phyloP scores from a whole-genome alignment of 495 filamentous ascomycete genomes.

The Parathielavia appendiculata region DNA sequence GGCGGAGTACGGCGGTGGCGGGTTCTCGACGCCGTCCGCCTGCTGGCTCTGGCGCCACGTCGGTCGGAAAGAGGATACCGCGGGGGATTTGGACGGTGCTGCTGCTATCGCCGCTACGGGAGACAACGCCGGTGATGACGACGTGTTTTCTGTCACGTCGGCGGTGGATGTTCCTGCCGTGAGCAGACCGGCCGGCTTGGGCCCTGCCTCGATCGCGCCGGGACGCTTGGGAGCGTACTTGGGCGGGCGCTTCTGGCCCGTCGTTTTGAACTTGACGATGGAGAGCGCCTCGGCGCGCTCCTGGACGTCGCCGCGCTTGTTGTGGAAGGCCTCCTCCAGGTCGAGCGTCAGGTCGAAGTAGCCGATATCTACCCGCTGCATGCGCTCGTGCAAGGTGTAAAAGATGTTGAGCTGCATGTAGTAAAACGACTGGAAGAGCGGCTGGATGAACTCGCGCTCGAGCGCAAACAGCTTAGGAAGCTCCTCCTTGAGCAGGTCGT shows the following conservation, averaged over 20 bases:
- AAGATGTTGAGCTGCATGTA: constrained; percentile 99
- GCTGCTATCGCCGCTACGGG: constrained; percentile 9
- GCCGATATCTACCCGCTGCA: constrained; percentile 93
- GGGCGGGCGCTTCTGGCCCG: constrained; percentile 53
- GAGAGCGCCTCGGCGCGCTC: constrained; percentile 73
- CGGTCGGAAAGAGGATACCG: constrained; percentile 6
- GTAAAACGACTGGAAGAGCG: constrained; percentile 98
- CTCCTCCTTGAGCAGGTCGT: constrained; percentile 92
- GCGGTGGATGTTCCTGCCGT: constrained; percentile 31
- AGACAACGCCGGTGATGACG: constrained; percentile 13
- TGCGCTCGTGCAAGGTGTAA: constrained; percentile 95
- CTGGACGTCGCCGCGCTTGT: constrained; percentile 80
- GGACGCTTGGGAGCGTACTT: constrained; percentile 43
- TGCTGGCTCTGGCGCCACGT: constrained; percentile 26
- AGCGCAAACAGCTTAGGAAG: constrained; percentile 86
- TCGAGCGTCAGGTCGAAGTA: constrained; percentile 92
- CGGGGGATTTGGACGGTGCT: constrained; percentile 8
- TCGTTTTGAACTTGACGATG: constrained; percentile 86
- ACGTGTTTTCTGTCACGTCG: neutral
- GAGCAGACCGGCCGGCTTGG: constrained; percentile 37
- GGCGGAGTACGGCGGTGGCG: constrained; percentile 56
- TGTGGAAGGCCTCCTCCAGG: constrained; percentile 82
- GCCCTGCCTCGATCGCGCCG: constrained; percentile 40
- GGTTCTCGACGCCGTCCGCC: constrained; percentile 27
- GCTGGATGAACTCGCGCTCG: constrained; percentile 95